Base-by-base conservation (phyloP, 805 yeast genomes). In the Sungouiella blattae region DNA sequence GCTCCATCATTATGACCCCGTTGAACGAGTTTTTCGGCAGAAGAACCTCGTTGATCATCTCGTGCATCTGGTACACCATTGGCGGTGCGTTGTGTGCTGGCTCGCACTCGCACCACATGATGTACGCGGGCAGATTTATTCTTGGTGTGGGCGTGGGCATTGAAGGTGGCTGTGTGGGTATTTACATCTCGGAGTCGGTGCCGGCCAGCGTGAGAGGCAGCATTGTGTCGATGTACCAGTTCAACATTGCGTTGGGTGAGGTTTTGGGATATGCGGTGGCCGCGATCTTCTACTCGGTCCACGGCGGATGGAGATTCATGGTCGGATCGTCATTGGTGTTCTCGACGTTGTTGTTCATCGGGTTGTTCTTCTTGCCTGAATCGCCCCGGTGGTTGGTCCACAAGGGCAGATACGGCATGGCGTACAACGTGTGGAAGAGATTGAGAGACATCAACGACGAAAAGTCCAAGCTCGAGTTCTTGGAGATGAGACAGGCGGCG, bases 61-160 rank as follows among this genome's bases (percentile, higher is more conserved):
- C 83, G 3, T 76, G 82, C 65, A 43, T 78, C 26, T 68, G 75
- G 62, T 78, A 78, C 57, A 77, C 83, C 13, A 44, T 77, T 29
- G 84, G 85, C 36, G 80, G 80, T 40, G 74, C 64, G 20, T 49
- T 78, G 36, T 77, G 81, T 60, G 78, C 75, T 30, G 61, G 58
- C 27, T 49, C 62, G 4, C 64, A 49, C 13, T 52, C 51, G 41
- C 64, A 63, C 30, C 56, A 60, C 21, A 38, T 53, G 47, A 69
- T 57, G 79, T 78, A 37, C 75, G 82, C 52, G 18, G 67, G 67
- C 18, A 70, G 84, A 49, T 73, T 78, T 45, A 50, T 78, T 36
- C 60, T 79, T 24, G 86, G 86, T 40, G 56, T 76, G 25, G 85
- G 84, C 48, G 73, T 79, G 36, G 86, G 86, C 41, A 67, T 78